Evolutionary conservation across 352 stramenopile genomes (phyloP).

Genomic region (Pythium oligandrum): DNA sequence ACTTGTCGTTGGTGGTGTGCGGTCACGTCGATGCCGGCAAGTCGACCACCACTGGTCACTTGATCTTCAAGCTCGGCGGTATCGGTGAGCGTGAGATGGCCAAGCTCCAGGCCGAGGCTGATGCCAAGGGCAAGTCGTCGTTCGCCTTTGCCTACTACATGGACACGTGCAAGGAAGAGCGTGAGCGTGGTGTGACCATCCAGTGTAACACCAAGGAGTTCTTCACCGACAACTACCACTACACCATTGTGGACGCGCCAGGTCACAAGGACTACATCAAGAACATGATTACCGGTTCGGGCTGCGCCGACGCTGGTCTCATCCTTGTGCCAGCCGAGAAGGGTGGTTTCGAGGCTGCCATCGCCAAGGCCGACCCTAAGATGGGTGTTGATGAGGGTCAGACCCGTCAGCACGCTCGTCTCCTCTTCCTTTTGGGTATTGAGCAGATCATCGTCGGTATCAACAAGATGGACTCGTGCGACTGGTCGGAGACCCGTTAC

Average conservation of each 20-base stretch:
- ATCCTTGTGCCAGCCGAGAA: conserved; percentile 82
- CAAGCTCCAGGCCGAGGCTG: conserved; percentile 97
- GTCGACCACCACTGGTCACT: conserved; percentile 97
- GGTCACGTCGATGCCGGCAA: conserved; percentile 98
- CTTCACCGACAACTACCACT: conserved; percentile 94
- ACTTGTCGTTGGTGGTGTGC: conserved; percentile 92
- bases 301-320: conserved; percentile 97
- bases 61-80: conserved; percentile 99
- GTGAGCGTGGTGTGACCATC: conserved; percentile 97
- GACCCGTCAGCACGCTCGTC: conserved; percentile 93
- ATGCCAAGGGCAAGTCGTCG: conserved; percentile 94
- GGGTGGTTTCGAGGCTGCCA: conserved; percentile 94
- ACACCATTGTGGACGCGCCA: conserved; percentile 98
- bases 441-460: conserved; percentile 78
- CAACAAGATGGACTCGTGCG: conserved; percentile 84
- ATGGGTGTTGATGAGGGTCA: conserved; percentile 82
- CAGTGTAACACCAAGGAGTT: conserved; percentile 94
- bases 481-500: conserved; percentile 64
- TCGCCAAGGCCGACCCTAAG: conserved; percentile 72
- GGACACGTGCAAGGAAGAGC: conserved; percentile 98
- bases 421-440: conserved; percentile 51
- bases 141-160: conserved; percentile 99
- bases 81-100: conserved; percentile 99
- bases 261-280: conserved; percentile 99
- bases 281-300: conserved; percentile 99